phyloP scores from a whole-genome alignment of 495 filamentous ascomycete genomes.

The Penicillium bialowiezense region DNA sequence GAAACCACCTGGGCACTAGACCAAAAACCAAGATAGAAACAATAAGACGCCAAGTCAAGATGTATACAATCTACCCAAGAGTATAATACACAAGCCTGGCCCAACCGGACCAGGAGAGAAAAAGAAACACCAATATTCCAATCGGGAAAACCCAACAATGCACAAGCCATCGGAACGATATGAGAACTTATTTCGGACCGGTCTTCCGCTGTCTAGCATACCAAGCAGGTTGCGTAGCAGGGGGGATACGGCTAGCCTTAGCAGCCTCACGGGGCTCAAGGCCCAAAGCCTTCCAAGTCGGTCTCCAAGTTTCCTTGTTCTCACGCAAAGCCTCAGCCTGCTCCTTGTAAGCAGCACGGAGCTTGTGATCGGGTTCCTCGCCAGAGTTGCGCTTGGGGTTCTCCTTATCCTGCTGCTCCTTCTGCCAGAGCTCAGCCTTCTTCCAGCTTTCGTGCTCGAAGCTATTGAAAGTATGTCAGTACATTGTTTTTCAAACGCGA shows the following conservation, averaged over 20 bases:
- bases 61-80: slow-evolving; percentile 13
- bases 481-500: not conserved
- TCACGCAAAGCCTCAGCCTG: slow-evolving; percentile 59
- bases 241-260: not conserved
- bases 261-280: slow-evolving; percentile 19
- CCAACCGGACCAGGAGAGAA: slow-evolving; percentile 3
- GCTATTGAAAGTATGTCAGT: slow-evolving; percentile 31
- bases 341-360: slow-evolving; percentile 36
- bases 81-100: slow-evolving; percentile 9
- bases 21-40: not conserved
- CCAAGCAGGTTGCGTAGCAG: slow-evolving; percentile 8
- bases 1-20: too few relatives aligned
- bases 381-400: slow-evolving; percentile 22
- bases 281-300: slow-evolving; percentile 48
- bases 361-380: slow-evolving; percentile 28
- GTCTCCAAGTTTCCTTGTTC: slow-evolving; percentile 37
- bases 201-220: slow-evolving; percentile 1
- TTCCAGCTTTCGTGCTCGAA: slow-evolving; percentile 50
- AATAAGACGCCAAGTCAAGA: slow-evolving; percentile 4
- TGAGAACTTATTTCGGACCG: not conserved
- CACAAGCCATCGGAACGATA: not conserved
- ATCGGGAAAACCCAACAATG: slow-evolving; percentile 5
- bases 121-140: slow-evolving; percentile 6
- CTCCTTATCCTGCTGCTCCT: slow-evolving; percentile 15
- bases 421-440: slow-evolving; percentile 30